Percentiles rank a stretch among this genome's conserved stretches.
These are phyloP conservation scores for Cystofilobasidium ferigula DNA, from an alignment of 768 basidiomycete genomes.

Conservation along the genomic window DNA sequence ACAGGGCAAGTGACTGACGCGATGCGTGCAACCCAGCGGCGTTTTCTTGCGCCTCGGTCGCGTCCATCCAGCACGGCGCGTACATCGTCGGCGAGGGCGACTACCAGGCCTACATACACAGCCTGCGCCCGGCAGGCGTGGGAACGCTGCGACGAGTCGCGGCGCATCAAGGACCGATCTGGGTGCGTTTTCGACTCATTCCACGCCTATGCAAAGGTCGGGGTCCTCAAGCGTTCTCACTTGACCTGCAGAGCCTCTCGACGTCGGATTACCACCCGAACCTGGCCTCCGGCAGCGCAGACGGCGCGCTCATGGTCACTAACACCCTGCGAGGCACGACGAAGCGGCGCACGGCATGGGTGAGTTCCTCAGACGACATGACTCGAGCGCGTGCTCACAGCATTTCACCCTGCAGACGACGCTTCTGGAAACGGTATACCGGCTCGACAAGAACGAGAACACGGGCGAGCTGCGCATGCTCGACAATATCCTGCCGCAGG, in stretches of 20 bases:
- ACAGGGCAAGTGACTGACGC: not conserved
- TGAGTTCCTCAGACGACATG: no score
- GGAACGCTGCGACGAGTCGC: not conserved
- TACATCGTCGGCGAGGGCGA: constrained; percentile 15
- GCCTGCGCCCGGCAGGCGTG: not conserved
- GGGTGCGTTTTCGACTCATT: constrained; percentile 7
- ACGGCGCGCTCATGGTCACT: constrained; percentile 12
- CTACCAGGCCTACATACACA: constrained; percentile 1
- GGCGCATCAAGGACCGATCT: constrained; percentile 15
- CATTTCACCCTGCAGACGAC: constrained; percentile 11
- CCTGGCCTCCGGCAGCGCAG: constrained; percentile 18
- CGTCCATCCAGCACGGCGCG: constrained; percentile 10
- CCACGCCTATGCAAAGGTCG: no score
- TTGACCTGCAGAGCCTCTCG: constrained; percentile 6
- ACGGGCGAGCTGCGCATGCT: constrained; percentile 71
- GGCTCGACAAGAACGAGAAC: constrained; percentile 73
- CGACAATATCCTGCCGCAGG: constrained; percentile 71
- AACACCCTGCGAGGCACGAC: constrained; percentile 20
- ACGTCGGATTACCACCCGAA: constrained; percentile 23
- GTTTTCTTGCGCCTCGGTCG: not conserved
- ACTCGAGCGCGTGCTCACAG: not conserved
- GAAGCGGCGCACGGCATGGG: constrained; percentile 1
- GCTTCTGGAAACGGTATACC: constrained; percentile 46
- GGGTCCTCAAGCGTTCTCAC: not conserved
- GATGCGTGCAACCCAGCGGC: no score